These are phyloP conservation scores for Alternaria alternata DNA, from an alignment of 2,329 filamentous ascomycete genomes.

Conservation along the genomic window DNA sequence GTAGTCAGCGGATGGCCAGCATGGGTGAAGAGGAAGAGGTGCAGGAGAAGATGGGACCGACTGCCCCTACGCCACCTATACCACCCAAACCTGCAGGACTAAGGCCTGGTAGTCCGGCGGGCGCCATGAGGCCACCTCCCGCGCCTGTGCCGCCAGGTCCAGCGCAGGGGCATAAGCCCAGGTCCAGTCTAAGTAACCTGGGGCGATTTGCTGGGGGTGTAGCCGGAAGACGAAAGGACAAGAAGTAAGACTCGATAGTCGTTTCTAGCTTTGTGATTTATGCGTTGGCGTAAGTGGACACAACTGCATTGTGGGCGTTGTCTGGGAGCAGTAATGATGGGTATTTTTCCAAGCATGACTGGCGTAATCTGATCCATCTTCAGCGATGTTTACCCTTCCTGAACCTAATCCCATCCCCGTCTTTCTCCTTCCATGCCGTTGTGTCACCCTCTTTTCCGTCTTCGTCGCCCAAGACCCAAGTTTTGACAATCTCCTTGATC, in stretches of 20 bases:
- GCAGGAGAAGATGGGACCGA: slow-evolving; percentile 40
- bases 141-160: slow-evolving; percentile 23
- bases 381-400: slow-evolving; percentile 57
- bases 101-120: slow-evolving; percentile 34
- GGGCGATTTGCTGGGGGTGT: slow-evolving; percentile 56
- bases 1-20: slow-evolving; percentile 66
- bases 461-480: slow-evolving; percentile 67
- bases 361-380: slow-evolving; percentile 25
- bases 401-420: slow-evolving; percentile 47
- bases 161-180: slow-evolving; percentile 43
- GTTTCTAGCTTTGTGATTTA: slow-evolving; percentile 1
- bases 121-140: slow-evolving; percentile 32
- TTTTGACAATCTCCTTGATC: slow-evolving; percentile 73
- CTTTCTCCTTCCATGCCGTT: slow-evolving; percentile 31
- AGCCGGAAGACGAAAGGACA: slow-evolving; percentile 45
- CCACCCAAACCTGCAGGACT: slow-evolving; percentile 34
- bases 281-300: slow-evolving; percentile 12
- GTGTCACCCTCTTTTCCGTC: slow-evolving; percentile 20
- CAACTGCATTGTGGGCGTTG: slow-evolving; percentile 36
- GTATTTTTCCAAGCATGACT: slow-evolving; percentile 7
- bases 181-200: slow-evolving; percentile 55
- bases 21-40: slow-evolving; percentile 47
- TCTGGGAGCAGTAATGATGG: slow-evolving; percentile 1
- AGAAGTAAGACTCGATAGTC: slow-evolving; percentile 33
- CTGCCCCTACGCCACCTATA: slow-evolving; percentile 33